These are phyloP conservation scores for Fusarium sp. DNA, from an alignment of 2,329 filamentous ascomycete species.

Conservation along the genomic window DNA sequence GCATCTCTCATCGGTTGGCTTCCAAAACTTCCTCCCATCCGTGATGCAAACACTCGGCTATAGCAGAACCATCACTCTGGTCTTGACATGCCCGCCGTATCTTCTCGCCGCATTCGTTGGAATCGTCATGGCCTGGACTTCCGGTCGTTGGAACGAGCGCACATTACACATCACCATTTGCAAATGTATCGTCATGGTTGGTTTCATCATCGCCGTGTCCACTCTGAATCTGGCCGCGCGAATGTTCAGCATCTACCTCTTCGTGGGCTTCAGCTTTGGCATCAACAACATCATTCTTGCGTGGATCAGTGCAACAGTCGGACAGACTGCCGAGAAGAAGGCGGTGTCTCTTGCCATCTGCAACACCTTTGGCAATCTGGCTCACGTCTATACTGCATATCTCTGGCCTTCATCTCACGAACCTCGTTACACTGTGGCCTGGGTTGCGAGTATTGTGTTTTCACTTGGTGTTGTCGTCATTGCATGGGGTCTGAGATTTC, in stretches of 20 bases:
- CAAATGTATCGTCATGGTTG: constrained; percentile 55
- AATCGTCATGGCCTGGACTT: constrained; percentile 46
- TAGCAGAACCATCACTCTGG: constrained; percentile 59
- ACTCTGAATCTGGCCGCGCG: constrained; percentile 39
- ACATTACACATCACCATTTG: constrained; percentile 37
- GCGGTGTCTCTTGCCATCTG: constrained; percentile 33
- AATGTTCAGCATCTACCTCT: constrained; percentile 52
- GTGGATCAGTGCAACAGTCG: constrained; percentile 55
- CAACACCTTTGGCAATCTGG: constrained; percentile 33
- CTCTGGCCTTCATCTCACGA: constrained; percentile 22
- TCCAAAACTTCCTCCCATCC: constrained; percentile 49
- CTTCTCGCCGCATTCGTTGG: constrained; percentile 54
- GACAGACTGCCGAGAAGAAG: constrained; percentile 62
- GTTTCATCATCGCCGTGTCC: constrained; percentile 44
- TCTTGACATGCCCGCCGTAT: constrained; percentile 64
- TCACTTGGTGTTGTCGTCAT: constrained; percentile 22
- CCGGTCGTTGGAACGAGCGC: constrained; percentile 59
- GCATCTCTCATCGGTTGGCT: constrained; percentile 43
- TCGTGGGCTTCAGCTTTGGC: constrained; percentile 55
- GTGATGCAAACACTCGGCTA: constrained; percentile 62
- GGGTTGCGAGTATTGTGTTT: constrained; percentile 29
- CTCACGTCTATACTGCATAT: constrained; percentile 35
- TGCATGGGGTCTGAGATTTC: constrained; percentile 8
- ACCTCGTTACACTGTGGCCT: constrained; percentile 17
- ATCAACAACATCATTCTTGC: constrained; percentile 60